phyloP scores from a whole-genome alignment of 441 rosid genomes.

The Erysimum pusillum region DNA sequence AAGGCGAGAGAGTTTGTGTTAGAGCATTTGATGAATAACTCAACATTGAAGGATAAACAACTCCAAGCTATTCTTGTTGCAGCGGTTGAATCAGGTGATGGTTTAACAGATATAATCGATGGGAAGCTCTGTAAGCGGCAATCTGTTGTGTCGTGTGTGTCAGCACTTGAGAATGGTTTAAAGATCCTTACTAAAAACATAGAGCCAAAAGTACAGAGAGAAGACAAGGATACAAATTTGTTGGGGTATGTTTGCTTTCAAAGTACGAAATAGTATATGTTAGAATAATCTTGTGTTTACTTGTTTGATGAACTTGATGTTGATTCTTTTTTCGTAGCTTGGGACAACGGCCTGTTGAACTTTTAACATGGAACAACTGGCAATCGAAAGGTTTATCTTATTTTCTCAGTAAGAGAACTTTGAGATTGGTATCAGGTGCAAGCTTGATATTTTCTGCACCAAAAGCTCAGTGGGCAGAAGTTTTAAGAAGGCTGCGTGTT shows the following conservation, averaged over 20 bases:
- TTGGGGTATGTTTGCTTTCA: constrained; percentile 39
- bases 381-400: constrained; percentile 64
- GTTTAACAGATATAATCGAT: constrained; percentile 51
- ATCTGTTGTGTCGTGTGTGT: constrained; percentile 62
- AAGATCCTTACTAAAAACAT: constrained; percentile 55
- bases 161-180: constrained; percentile 55
- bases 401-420: constrained; percentile 73
- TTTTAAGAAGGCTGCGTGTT: constrained; percentile 56
- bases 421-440: constrained; percentile 80
- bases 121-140: constrained; percentile 60
- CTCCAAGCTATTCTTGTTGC: constrained; percentile 68
- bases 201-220: constrained; percentile 43
- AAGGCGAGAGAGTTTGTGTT: constrained; percentile 57
- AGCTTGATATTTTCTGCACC: constrained; percentile 79
- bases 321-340: constrained; percentile 47
- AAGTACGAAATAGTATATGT: neutral
- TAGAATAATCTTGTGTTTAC: neutral
- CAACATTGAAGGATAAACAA: constrained; percentile 71
- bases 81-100: constrained; percentile 54
- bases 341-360: constrained; percentile 51
- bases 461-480: constrained; percentile 64
- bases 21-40: constrained; percentile 58
- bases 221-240: constrained; percentile 42
- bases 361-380: constrained; percentile 67
- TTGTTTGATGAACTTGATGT: constrained; percentile 20